Evolutionary conservation across 2,329 filamentous ascomycete genomes (phyloP).

Genomic region (Xylariaceae sp.): DNA sequence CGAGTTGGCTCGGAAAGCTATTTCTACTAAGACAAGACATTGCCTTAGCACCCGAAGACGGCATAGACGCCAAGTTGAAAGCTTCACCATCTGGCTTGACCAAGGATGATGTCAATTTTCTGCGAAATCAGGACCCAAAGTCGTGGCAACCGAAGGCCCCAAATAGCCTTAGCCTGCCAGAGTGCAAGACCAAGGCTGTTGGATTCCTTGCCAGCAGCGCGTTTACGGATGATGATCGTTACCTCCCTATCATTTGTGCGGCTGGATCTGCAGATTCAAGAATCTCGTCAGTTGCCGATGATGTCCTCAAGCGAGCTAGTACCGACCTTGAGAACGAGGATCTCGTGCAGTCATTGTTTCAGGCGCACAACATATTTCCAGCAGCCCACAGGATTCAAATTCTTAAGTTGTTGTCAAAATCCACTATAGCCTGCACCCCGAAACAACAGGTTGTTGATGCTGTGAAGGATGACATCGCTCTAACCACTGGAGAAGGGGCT

Average conservation of each 20-base stretch:
- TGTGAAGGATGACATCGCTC: constrained; percentile 61
- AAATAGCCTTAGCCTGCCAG: constrained; percentile 60
- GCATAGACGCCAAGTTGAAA: constrained; percentile 25
- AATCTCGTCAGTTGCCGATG: constrained; percentile 79
- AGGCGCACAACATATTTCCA: constrained; percentile 67
- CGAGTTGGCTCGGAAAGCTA: constrained; percentile 70
- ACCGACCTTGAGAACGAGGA: constrained; percentile 65
- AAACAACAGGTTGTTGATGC: constrained; percentile 62
- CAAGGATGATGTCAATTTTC: constrained; percentile 61
- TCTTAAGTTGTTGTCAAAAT: constrained; percentile 70
- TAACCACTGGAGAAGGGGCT: constrained; percentile 29
- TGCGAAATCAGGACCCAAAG: constrained; percentile 62
- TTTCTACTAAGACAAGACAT: constrained; percentile 58
- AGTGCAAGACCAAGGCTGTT: constrained; percentile 64
- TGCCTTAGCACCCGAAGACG: constrained; percentile 26
- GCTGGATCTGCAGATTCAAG: constrained; percentile 76
- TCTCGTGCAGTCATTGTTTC: constrained; percentile 62
- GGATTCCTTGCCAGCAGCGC: constrained; percentile 76
- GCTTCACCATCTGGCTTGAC: constrained; percentile 53
- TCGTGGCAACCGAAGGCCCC: constrained; percentile 58
- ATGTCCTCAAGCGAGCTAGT: constrained; percentile 75
- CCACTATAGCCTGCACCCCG: constrained; percentile 65
- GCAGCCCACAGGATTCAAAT: constrained; percentile 72
- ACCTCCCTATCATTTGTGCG: constrained; percentile 77
- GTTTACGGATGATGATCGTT: constrained; percentile 77